Evolutionary conservation across 805 yeast genomes (phyloP), one percentile per base, ranked within the genome.

Genomic region (Myxozyma vanderwaltii): DNA sequence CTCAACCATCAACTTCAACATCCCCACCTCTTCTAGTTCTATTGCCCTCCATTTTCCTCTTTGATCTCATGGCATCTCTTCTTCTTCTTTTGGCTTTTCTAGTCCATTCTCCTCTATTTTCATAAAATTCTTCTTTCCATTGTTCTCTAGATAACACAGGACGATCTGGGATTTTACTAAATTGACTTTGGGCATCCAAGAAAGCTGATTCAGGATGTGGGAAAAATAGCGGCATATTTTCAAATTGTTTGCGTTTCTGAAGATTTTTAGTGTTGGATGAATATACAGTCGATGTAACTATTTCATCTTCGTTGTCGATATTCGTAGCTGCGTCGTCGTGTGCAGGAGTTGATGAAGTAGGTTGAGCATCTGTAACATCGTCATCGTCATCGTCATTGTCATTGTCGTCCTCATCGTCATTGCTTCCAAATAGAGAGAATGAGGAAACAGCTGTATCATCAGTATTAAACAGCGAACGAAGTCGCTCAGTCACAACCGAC

Each of bases 121-220:
- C 87, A 86, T 89, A 89, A 72, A 91, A 92, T 81, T 88, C 84
- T 43, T 79, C 75, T 50, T 86, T 90, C 82, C 92, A 91, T 8
- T 75, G 76, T 2, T 73, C 75, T 21, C 77, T 74, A 10, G 71
- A 67, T 33, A 77, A 72, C 13, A 70, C 69, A 2, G 70, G 71
- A 4, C 65, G 64, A 7, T 70, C 75, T 21, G 69, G 69, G 5
- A 87, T 66, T 67, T 84, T 86, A 59, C 81, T 82, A 49, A 90
- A 71, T 71, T 88, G 96, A 0, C 96, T 79, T 74, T 91, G 98
- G 0, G 97, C 86, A 51, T 82, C 82, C 63, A 92, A 76, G 74
- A 89, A 92, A 0, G 97, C 97, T 0, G 97, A 91, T 19, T 87
- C 87, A 12, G 79, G 75, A 71, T 92, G 97, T 1, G 86, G 76